A percentile compares a stretch with the other conserved stretches of the same genome.
Evolutionary conservation across 2,329 filamentous ascomycete species (phyloP).

Genomic region (Pseudocercospora pini-densiflorae): DNA sequence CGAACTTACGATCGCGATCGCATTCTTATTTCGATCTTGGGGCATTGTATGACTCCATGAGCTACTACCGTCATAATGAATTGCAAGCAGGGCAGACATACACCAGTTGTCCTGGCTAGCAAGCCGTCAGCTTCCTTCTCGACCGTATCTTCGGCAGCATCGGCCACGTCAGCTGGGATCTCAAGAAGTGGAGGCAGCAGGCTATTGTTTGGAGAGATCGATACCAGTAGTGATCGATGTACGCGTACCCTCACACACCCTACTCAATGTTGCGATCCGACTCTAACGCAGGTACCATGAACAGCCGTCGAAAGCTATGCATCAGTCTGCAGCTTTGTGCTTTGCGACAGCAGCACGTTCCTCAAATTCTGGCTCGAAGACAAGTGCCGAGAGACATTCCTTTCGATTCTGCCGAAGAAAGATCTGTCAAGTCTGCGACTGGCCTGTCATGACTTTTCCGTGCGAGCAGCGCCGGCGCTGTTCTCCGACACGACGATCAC

Average conservation of each 20-base stretch:
- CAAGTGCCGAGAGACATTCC: constrained; percentile 50
- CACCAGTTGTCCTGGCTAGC: constrained; percentile 35
- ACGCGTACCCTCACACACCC: constrained; percentile 25
- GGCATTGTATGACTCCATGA: constrained; percentile 28
- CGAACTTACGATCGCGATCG: constrained; percentile 27
- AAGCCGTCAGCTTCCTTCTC: constrained; percentile 40
- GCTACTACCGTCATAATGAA: constrained; percentile 29
- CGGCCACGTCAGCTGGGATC: constrained; percentile 41
- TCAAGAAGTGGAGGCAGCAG: constrained; percentile 43
- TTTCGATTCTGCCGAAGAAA: constrained; percentile 46
- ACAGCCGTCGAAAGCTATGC: constrained; percentile 51
- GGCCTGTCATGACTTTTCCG: constrained; percentile 71
- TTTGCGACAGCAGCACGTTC: constrained; percentile 54
- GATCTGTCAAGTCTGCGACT: constrained; percentile 61
- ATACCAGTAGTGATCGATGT: constrained; percentile 48
- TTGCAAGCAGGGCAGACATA: constrained; percentile 34
- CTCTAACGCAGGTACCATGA: constrained; percentile 28
- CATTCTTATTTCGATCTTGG: constrained; percentile 20
- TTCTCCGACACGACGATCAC: constrained; percentile 72
- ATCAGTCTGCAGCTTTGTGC: constrained; percentile 55
- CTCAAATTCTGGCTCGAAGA: constrained; percentile 57
- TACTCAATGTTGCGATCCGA: constrained; percentile 9
- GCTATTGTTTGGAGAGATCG: constrained; percentile 56
- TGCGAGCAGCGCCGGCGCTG: constrained; percentile 69
- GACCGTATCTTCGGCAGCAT: constrained; percentile 37